Conservation (phyloP, 257 asterid genomes). For the Plantago major region DNA sequence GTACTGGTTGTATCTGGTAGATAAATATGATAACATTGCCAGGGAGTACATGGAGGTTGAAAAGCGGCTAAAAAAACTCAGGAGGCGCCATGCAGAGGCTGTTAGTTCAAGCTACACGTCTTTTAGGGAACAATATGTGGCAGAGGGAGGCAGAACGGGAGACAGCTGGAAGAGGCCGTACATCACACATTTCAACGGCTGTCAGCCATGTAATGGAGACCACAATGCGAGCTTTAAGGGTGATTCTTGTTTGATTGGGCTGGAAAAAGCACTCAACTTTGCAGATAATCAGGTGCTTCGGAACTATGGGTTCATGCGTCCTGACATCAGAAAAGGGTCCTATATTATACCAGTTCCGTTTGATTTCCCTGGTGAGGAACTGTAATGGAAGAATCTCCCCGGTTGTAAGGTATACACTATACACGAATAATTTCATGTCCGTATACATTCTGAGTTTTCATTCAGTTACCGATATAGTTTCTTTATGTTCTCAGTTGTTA, state of each 20-base stretch:
- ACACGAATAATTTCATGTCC: not conserved
- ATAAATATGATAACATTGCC: slow-evolving; percentile 26
- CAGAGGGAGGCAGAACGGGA: slow-evolving; percentile 21
- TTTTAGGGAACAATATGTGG: slow-evolving; percentile 27
- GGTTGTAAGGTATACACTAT: slow-evolving; percentile 1
- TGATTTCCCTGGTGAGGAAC: slow-evolving; percentile 30
- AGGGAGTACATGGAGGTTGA: slow-evolving; percentile 34
- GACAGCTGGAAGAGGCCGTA: slow-evolving; percentile 63
- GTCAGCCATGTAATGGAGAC: slow-evolving; percentile 85
- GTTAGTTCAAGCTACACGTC: slow-evolving; percentile 39
- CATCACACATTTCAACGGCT: slow-evolving; percentile 81
- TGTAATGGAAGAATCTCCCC: slow-evolving; percentile 2
- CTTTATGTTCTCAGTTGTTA: not conserved
- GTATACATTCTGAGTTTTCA: not conserved
- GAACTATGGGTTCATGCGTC: slow-evolving; percentile 52
- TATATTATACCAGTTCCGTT: slow-evolving; percentile 34
- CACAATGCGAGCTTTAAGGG: slow-evolving; percentile 52
- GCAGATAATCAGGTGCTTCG: slow-evolving; percentile 73
- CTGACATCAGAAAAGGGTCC: slow-evolving; percentile 30
- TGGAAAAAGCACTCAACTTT: slow-evolving; percentile 66
- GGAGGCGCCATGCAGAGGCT: slow-evolving; percentile 73
- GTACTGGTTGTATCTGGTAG: slow-evolving; percentile 61
- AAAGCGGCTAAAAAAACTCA: slow-evolving; percentile 17
- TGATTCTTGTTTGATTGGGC: slow-evolving; percentile 50
- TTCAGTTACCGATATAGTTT: not conserved